Conservation (phyloP, 371 early-diverging fungal genomes). For the Paraphysoderma sedebokerense region DNA sequence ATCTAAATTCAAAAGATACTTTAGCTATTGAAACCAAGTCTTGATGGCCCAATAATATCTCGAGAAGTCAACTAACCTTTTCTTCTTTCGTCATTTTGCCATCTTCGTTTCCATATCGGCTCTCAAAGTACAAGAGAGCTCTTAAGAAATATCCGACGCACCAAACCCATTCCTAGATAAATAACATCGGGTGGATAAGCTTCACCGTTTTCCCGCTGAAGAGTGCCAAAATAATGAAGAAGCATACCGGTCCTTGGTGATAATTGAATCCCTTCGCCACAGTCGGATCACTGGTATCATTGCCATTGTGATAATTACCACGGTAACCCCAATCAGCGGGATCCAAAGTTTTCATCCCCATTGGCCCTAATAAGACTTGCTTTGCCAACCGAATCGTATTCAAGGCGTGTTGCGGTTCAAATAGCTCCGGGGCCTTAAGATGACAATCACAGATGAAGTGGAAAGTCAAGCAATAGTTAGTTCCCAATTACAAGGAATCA, state of each 20-base stretch:
- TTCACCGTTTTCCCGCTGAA: not conserved
- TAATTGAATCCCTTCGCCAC: constrained; percentile 92
- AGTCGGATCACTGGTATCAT: constrained; percentile 63
- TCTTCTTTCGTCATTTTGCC: too few species aligned
- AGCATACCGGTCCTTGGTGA: constrained; percentile 71
- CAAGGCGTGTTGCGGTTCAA: constrained; percentile 54
- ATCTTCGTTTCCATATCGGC: too few species aligned
- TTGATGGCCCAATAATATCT: too few species aligned
- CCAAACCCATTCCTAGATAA: constrained; percentile 89
- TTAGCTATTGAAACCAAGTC: too few species aligned
- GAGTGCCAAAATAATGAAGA: not conserved
- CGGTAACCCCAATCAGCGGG: constrained; percentile 77
- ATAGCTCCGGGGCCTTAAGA: constrained; percentile 74
- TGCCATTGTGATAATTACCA: constrained; percentile 75
- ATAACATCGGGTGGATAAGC: too few species aligned
- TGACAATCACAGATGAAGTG: not conserved
- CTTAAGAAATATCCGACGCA: constrained; percentile 69
- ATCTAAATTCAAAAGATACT: not conserved
- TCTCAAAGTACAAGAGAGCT: constrained; percentile 60
- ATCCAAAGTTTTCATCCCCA: constrained; percentile 89
- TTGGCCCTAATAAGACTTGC: constrained; percentile 54
- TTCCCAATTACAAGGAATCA: not conserved
- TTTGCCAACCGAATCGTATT: constrained; percentile 43
- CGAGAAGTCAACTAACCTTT: too few species aligned
- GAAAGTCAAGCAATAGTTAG: not conserved